Evolutionary conservation across 2,329 filamentous ascomycete genomes (phyloP).

Genomic region (Xylaria sp.): DNA sequence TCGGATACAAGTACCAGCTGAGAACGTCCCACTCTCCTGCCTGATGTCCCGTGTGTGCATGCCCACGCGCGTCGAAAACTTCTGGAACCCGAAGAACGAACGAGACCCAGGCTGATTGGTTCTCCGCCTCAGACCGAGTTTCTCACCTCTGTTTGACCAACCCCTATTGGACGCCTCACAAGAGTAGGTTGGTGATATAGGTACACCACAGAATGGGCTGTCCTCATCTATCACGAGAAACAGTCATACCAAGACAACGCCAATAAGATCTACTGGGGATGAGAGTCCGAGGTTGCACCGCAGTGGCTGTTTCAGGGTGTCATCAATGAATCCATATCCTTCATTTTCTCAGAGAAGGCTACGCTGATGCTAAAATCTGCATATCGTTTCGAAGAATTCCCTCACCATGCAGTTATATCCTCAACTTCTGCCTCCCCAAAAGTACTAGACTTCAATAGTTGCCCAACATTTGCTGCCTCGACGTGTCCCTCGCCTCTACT

Average conservation of each 20-base stretch:
- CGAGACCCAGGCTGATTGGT: neutral
- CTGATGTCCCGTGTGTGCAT: slow-evolving; percentile 10
- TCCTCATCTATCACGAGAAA: neutral
- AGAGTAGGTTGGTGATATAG: neutral
- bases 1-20: neutral
- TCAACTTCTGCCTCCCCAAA: slow-evolving; percentile 97
- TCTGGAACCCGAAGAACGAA: slow-evolving; percentile 16
- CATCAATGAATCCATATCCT: neutral
- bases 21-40: neutral
- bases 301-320: neutral
- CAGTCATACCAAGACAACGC: neutral
- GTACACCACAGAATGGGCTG: neutral
- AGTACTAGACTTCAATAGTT: slow-evolving; percentile 84
- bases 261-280: neutral
- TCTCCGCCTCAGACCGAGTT: neutral
- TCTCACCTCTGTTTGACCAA: neutral
- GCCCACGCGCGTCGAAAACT: slow-evolving; percentile 6
- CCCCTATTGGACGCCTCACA: slow-evolving; percentile 1
- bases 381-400: neutral
- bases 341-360: neutral
- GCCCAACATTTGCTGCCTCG: slow-evolving; percentile 63
- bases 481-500: slow-evolving; percentile 60
- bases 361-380: too few species aligned
- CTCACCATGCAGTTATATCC: slow-evolving; percentile 93
- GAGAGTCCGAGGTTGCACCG: neutral